Evolutionary conservation across 345 rosid species (phyloP), one percentile per base, ranked within the genome.

Genomic region (Bruguiera parviflora): DNA sequence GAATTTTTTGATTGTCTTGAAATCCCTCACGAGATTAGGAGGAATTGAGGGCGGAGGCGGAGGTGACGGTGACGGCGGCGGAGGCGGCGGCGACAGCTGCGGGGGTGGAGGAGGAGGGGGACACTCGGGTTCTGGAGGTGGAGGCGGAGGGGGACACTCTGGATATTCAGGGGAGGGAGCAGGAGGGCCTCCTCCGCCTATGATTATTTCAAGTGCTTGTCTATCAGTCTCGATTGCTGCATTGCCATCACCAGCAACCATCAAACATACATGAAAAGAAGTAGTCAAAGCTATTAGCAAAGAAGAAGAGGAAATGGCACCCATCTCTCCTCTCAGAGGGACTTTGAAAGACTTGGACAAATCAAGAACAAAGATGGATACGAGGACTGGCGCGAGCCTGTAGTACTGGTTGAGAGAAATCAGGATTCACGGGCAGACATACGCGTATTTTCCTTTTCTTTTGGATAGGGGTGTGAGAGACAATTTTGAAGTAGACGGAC

Each of bases 161-260:
- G 58, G 0, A 55, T 25, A 55, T 9, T 22, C 29, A 8, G 58
- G 69, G 59, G 27, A n/a, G 4, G 72, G 47, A 22, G 37, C 5
- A 8, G 55, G 9, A 0, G 65, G 20, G 1, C 37, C 70, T 0
- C 72, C 75, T 2, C 75, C 69, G 8, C 70, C 76, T 1, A 57
- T 78, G 67, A 74, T 71, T 37, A 73, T 76, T 59, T 78, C 83
- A 16, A 78, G 21, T 0, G 71, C 61, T 64, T 76, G 66, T 13
- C 79, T 76, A 5, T 53, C 61, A 13, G 75, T 24, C 6, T 60
- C 66, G 1, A 35, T 16, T 28, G 55, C 31, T 28, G 68, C 15
- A 53, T 61, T 29, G 0, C 49, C 49, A 16, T 68, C 66, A 13
- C 22, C 28, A 37, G 60, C 65, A 5, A 61, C 61, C 5, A 27